Conservation (phyloP, 1,284 basidiomycete genomes). For the Cystobasidium sp. region DNA sequence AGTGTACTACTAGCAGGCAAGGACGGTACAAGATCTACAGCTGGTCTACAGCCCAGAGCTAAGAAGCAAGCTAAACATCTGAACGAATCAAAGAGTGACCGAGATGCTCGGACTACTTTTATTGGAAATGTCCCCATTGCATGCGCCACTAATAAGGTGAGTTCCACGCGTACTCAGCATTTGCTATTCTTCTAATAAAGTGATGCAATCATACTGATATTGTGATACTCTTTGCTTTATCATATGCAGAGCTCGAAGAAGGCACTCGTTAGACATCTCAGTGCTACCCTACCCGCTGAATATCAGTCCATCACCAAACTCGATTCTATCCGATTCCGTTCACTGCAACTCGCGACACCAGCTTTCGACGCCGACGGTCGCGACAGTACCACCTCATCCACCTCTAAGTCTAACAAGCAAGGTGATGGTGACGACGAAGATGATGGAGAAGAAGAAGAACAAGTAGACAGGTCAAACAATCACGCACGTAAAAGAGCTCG, state of each 20-base stretch:
- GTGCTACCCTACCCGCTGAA: conserved; percentile 52
- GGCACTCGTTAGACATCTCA: conserved; percentile 56
- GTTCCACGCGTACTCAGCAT: conserved; percentile 26
- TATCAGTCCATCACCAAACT: conserved; percentile 44
- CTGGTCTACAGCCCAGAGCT: conserved; percentile 11
- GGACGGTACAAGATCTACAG: not conserved
- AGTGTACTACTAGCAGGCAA: not conserved
- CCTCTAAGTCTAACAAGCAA: conserved; percentile 58
- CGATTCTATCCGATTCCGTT: conserved; percentile 56
- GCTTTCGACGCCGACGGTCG: conserved; percentile 15
- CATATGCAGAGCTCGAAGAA: conserved; percentile 53
- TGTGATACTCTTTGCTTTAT: not conserved
- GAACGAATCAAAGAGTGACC: conserved; percentile 61
- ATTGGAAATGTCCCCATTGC: conserved; percentile 86
- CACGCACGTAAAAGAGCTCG: conserved; percentile 30
- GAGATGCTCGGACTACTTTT: conserved; percentile 84
- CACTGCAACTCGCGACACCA: conserved; percentile 53
- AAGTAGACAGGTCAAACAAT: conserved; percentile 3
- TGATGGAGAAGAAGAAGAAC: not conserved
- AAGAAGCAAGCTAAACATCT: conserved; percentile 14
- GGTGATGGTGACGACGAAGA: conserved; percentile 54
- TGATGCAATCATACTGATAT: not conserved
- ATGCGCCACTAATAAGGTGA: conserved; percentile 74
- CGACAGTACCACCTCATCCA: not conserved
- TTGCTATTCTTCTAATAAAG: not conserved